A percentile compares a stretch with the other conserved stretches of the same genome.
These are phyloP conservation scores for Leccinum subgranulosum DNA, from an alignment of 768 basidiomycete genomes.

Conservation along the genomic window DNA sequence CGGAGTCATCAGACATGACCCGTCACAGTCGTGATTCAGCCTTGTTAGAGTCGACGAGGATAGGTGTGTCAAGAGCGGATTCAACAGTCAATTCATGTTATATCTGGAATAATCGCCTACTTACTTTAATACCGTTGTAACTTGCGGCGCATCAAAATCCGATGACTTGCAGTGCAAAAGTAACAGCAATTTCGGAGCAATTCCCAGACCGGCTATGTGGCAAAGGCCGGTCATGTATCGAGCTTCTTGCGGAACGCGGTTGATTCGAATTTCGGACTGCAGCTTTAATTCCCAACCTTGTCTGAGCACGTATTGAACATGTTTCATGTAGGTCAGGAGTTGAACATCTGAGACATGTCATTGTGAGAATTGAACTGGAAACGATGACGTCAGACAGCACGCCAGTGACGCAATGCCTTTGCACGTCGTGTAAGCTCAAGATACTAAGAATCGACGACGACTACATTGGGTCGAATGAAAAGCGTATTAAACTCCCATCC, in stretches of 20 bases:
- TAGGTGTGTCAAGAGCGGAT: too few relatives aligned
- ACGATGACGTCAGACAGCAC: not conserved
- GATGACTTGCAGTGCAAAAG: not conserved
- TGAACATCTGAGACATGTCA: constrained; percentile 88
- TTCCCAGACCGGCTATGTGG: too few relatives aligned
- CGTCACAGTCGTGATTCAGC: too few relatives aligned
- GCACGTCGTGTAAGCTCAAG: not conserved
- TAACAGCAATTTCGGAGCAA: too few relatives aligned
- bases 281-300: constrained; percentile 87
- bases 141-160: not conserved
- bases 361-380: constrained; percentile 86
- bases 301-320: constrained; percentile 96
- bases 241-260: too few relatives aligned
- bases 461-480: constrained; percentile 34
- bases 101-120: not conserved
- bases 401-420: too few relatives aligned
- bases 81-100: too few relatives aligned
- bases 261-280: too few relatives aligned
- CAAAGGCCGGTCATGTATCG: too few relatives aligned
- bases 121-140: too few relatives aligned
- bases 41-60: too few relatives aligned
- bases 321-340: constrained; percentile 95
- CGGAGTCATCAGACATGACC: not conserved
- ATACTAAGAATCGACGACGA: constrained; percentile 4
- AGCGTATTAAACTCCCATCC: too few relatives aligned